Base-by-base conservation (phyloP, 768 basidiomycete species). In the Serendipita vermifera region DNA sequence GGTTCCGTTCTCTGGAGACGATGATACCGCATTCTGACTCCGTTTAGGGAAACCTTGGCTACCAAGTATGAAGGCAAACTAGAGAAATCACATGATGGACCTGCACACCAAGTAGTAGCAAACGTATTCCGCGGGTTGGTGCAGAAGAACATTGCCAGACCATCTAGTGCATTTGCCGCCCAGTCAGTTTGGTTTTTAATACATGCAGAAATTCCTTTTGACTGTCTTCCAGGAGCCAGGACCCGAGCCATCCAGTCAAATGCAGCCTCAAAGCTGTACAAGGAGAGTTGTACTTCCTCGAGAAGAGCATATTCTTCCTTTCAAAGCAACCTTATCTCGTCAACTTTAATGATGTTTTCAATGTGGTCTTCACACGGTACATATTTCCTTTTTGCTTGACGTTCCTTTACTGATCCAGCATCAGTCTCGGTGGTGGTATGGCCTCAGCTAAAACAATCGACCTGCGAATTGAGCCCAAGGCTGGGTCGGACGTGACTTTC, bases 271-370 rank as follows among this genome's bases (percentile, higher is more conserved):
- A 98, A 71, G 96, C 96, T 39, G 78, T 87, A 3, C 91, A 94
- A 69, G 96, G 96, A 59, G 92, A 97, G 67, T 80, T 99, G 31
- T 98, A 96, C 78, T 80, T 98, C 75, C 83, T 99, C 60, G 96
- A 98, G 64, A 97, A 97, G 78, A 89, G 86, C 68, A 77, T 99
- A 46, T 90, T 99, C 71, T 98, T 98, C 72, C 90, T 98, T 59
- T 92, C 94, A 56, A 97, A 98, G 69, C 84, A 87, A 61, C 94
- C 96, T 1, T 81, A 82, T 32, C 83, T 96, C 64, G 78, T 97
- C 63, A 89, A 94, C 62, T 81, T 93, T 60, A 78, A 80, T 55
- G 90, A 96, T 62, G 87, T 98, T 59, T 83, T 88, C 60, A 84
- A 86, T 68, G 85, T 87, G 58, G 76, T 90, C 54, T 96, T 98